Evolutionary conservation across 371 early-diverging fungal species (phyloP), one percentile per base, ranked within the genome.

Genomic region (Mortierella sp.): DNA sequence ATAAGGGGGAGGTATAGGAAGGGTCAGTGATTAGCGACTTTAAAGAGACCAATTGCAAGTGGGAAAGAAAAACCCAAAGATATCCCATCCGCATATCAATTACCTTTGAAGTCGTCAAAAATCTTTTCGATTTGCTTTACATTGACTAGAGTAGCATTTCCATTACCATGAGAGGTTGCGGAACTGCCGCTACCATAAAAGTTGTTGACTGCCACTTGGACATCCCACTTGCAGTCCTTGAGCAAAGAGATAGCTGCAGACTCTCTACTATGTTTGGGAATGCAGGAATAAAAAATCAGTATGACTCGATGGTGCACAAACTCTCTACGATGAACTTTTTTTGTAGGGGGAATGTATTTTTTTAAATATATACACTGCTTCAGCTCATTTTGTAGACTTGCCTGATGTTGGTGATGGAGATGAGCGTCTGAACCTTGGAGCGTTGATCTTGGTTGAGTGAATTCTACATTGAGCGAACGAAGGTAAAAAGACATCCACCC

Each of bases 41-140:
- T 58, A 9, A 7, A 13, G 13, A 2, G 43, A 43, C 13, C 43
- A 43, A 50, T 16, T 50, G 15, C 50, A 50, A 50, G 11, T 43
- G 50, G 16, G 8, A 50, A 21, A 50, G 24, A 33, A 33, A 41
- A 60, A 38, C 36, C 9, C 38, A 38, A 41, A 19, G 21, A 3
- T n/a, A 41, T 40, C 36, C 9, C 7, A 40, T 38, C 9, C 11
- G 11, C 53, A 48, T 8, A 55, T 7, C 55, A 32, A 4, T 28
- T 75, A 90, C 94, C 92, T 87, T 92, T 89, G 82, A 93, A 94
- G 65, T 86, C 84, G 45, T 92, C 89, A 84, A 93, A 95, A 45
- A 93, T 83, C 55, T 81, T 74, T 77, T 71, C 71, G 71, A 70
- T 85, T 74, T 60, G 85, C 77, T 71, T 69, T 32, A 22, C 52